Evolutionary conservation across 2,329 filamentous ascomycete species (phyloP), one percentile per base, ranked within the genome.

Genomic region (Claviceps pusilla): DNA sequence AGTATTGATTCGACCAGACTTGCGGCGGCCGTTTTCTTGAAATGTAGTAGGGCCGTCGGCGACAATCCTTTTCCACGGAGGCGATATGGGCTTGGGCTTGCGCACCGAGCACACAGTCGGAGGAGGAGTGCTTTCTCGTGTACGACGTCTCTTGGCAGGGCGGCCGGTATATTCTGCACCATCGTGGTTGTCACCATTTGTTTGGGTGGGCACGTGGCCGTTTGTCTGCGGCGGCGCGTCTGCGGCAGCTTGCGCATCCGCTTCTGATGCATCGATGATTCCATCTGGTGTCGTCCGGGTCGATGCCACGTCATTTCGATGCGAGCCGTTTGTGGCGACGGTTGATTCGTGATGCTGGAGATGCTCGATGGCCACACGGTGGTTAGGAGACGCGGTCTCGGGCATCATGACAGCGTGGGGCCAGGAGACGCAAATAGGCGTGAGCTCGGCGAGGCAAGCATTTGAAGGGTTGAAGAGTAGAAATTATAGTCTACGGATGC

Each of bases 1-100:
- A 2, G 66, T 66, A 63, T 85, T 84, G 62, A 81, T 79, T 57
- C 82, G 77, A 45, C 80, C 80, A 28, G 82, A 86, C 63, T 82
- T 84, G 57, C 82, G 77, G 58, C 77, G 77, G 50, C 87, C 88
- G 78, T 77, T 86, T 71, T 77, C 80, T 48, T 86, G 79, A 66
- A 94, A 90, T 0, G 87, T 86, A 3, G 91, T 93, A 28, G 93
- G 93, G 0, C 93, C 93, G 33, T 95, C 87, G 45, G 86, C 88
- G 56, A 79, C 79, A 58, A 87, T 79, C 64, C 82, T 87, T 73
- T 93, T 97, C 93, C 93, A 98, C 28, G 93, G 93, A 59, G 93
- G 93, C 58, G 91, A 97, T 57, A 78, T 76, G 53, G 73, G 71
- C 54, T 71, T 71, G 0, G 59, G 57, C 56, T 70, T 83, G 74